phyloP scores from a whole-genome alignment of 495 filamentous ascomycete species.

The Daldinia bambusicola region DNA sequence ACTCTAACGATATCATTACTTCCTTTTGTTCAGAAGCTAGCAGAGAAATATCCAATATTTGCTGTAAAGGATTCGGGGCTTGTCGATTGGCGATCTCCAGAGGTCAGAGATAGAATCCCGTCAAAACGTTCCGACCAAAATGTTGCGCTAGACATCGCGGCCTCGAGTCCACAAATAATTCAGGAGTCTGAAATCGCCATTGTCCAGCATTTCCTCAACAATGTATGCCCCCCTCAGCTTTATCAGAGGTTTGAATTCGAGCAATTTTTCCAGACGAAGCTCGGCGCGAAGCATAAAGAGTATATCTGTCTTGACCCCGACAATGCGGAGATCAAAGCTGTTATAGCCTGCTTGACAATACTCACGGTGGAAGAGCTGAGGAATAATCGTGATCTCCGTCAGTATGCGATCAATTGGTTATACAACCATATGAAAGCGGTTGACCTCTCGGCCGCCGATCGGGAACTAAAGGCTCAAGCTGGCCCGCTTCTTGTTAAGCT shows the following conservation, averaged over 20 bases:
- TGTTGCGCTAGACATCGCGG: not conserved
- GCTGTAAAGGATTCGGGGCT: slow-evolving; percentile 44
- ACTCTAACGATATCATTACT: slow-evolving; percentile 47
- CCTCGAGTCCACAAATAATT: slow-evolving; percentile 39
- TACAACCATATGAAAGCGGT: slow-evolving; percentile 49
- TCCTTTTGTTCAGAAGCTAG: slow-evolving; percentile 50
- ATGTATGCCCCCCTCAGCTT: slow-evolving; percentile 49
- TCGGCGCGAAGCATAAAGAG: slow-evolving; percentile 43
- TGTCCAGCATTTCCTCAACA: slow-evolving; percentile 50
- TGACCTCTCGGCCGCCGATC: slow-evolving; percentile 50
- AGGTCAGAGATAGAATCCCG: slow-evolving; percentile 38
- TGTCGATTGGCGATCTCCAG: slow-evolving; percentile 43
- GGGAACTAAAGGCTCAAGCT: slow-evolving; percentile 47
- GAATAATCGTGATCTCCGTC: slow-evolving; percentile 41
- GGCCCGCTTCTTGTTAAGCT: slow-evolving; percentile 51
- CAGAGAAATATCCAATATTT: slow-evolving; percentile 53
- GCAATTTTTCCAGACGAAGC: slow-evolving; percentile 50
- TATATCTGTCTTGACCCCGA: slow-evolving; percentile 47
- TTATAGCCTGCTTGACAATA: slow-evolving; percentile 44
- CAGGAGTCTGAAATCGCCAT: slow-evolving; percentile 53
- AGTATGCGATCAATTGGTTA: slow-evolving; percentile 51
- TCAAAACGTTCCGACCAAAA: slow-evolving; percentile 22
- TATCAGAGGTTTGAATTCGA: slow-evolving; percentile 53
- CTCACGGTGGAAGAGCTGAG: slow-evolving; percentile 40
- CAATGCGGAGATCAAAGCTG: slow-evolving; percentile 47